Base-by-base conservation (phyloP, 2,329 filamentous ascomycete genomes). In the Nemania sp. region DNA sequence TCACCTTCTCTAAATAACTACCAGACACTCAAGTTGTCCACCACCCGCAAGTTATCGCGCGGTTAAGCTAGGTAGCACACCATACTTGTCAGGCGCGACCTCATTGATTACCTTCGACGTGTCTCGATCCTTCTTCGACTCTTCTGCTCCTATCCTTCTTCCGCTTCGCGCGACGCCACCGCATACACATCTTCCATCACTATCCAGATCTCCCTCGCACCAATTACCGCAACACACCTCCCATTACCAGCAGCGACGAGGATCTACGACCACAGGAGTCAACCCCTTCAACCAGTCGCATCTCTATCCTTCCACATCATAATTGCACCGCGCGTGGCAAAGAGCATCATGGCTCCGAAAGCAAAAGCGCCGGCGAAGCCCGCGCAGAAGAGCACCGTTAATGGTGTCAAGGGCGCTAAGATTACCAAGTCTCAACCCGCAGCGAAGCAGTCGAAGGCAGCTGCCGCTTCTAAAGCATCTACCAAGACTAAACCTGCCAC, bases 331-430 rank as follows among this genome's bases (percentile, higher is more conserved):
- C 44, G 26, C 43, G 50, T 36, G 33, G 8, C 17, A 36, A 11
- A 37, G 11, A 31, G 1, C 33, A 40, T 24, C 31, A 56, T 56
- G 53, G 19, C 53, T 17, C 56, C 41, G 31, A 46, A 14, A 14
- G 3, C 51, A 9, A 45, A 22, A n/a, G 41, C 48, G 17, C n/a
- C 50, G 7, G 12, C 44, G 3, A 26, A 41, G 8, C 41, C 5
- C 11, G 20, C 26, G 6, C 15, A n/a, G 2, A 37, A 36, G 12
- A 19, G 12, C 17, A 20, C 33, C 33, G 12, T 17, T 15, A n/a
- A n/a, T n/a, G n/a, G n/a, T n/a, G n/a, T n/a, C n/a, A n/a, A n/a
- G n/a, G n/a, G n/a, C 31, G n/a, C 31, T 11, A 34, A 34, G 31
- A 12, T 39, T 3, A 15, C 49, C 19, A 37, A 30, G 24, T 2